Evolutionary conservation across 2,329 filamentous ascomycete genomes (phyloP).

Genomic region (Neofusicoccum umdonicola): DNA sequence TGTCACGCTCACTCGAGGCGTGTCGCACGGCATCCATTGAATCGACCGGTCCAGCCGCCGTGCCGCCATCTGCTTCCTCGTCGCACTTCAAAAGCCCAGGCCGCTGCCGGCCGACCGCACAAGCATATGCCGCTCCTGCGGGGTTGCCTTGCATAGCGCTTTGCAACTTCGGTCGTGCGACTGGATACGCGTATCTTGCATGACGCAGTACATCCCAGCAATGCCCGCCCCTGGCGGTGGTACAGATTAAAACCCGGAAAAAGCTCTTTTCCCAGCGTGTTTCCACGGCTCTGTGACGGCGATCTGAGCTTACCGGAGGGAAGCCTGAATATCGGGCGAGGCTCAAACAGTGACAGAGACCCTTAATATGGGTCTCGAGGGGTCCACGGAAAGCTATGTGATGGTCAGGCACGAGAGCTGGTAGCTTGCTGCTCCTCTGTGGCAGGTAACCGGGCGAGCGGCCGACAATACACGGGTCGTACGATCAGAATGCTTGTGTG

Average conservation of each 20-base stretch:
- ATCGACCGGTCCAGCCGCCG: background rate
- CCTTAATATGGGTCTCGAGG: background rate
- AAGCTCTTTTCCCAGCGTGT: background rate
- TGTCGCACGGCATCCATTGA: background rate
- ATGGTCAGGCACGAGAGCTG: no score
- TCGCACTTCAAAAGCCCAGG: background rate
- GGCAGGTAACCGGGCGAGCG: background rate
- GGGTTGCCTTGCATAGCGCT: background rate
- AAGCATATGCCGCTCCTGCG: background rate
- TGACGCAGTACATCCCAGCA: background rate
- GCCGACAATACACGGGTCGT: background rate
- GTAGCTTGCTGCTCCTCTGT: background rate
- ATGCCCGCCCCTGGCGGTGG: background rate
- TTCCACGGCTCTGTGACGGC: background rate
- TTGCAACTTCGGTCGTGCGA: background rate
- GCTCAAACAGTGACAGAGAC: background rate
- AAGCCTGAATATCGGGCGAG: background rate
- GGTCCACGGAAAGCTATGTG: background rate
- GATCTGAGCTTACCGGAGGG: background rate
- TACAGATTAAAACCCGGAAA: background rate
- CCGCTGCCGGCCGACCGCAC: background rate
- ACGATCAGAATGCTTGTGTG: background rate
- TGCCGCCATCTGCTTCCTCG: background rate
- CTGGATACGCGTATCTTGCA: slow-evolving; percentile 7
- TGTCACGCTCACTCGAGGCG: background rate